Conservation (phyloP, 225 moss, liverwort and hornwort genomes). For the Climacium dendroides region DNA sequence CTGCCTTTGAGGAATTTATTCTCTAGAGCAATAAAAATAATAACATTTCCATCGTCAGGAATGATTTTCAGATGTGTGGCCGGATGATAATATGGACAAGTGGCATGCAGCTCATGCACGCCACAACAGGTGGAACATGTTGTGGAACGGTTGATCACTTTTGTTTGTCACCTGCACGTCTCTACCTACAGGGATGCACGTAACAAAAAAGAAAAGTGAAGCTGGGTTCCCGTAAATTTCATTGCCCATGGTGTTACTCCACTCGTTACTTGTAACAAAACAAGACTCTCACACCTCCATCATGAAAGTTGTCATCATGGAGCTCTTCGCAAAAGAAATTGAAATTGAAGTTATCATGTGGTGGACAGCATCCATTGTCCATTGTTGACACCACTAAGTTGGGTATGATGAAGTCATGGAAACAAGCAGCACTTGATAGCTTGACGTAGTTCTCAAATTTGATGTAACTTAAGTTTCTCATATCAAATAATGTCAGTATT, state of each 20-base stretch:
- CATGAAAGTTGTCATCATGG: not conserved
- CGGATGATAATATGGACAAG: not conserved
- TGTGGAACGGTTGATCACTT: not conserved
- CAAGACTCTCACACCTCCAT: too few relatives aligned
- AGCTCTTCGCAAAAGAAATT: not conserved
- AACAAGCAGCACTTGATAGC: too few relatives aligned
- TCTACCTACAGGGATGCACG: not conserved
- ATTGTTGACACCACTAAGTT: not conserved
- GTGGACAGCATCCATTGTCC: too few relatives aligned
- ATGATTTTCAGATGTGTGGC: not conserved
- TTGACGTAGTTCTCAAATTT: not conserved
- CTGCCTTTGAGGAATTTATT: not conserved
- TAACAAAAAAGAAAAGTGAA: not conserved
- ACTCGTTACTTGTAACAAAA: accelerated
- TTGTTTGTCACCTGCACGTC: not conserved
- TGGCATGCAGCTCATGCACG: not conserved
- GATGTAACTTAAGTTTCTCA: not conserved
- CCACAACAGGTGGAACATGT: not conserved
- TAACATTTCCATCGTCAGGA: not conserved
- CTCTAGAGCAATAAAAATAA: not conserved
- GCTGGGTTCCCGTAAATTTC: not conserved
- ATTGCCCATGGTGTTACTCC: not conserved
- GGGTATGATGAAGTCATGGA: not conserved
- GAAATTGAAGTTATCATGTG: too few relatives aligned
- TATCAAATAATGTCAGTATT: too few relatives aligned